Evolutionary conservation across 2,329 filamentous ascomycete genomes (phyloP).

Genomic region (Ophiostoma triangulosporum): DNA sequence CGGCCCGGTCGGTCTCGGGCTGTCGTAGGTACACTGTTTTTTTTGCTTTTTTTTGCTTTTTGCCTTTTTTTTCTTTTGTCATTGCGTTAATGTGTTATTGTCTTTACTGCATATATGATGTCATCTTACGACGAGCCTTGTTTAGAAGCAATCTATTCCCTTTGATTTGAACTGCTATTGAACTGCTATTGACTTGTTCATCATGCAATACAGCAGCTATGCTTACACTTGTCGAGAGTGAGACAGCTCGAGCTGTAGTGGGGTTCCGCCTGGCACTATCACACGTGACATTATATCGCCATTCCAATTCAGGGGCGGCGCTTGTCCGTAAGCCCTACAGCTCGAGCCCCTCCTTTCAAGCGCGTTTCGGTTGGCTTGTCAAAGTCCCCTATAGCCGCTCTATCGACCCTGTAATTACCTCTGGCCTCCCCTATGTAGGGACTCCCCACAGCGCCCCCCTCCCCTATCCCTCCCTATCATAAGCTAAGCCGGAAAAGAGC

Average conservation of each 20-base stretch:
- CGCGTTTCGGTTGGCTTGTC: too few species aligned
- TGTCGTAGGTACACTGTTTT: constrained; percentile 15
- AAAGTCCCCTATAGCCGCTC: too few species aligned
- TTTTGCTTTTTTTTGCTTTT: neutral
- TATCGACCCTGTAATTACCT: neutral
- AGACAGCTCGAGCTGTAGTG: neutral
- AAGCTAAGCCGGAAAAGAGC: neutral
- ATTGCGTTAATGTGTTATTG: too few species aligned
- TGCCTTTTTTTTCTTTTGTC: neutral
- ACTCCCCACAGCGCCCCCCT: neutral
- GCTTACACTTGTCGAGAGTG: too few species aligned
- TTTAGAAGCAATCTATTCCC: too few species aligned
- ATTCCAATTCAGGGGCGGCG: neutral
- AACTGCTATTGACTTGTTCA: too few species aligned
- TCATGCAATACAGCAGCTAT: too few species aligned
- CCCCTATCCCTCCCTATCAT: neutral
- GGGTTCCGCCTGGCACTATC: neutral
- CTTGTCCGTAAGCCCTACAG: neutral
- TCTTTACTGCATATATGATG: constrained; percentile 4
- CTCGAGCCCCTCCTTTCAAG: neutral
- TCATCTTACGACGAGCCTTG: too few species aligned
- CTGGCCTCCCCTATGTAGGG: neutral
- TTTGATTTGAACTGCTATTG: too few species aligned
- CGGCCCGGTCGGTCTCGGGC: constrained; percentile 29
- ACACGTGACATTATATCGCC: neutral